A percentile compares a stretch with the other conserved stretches of the same genome.
Conservation (phyloP, 345 rosid species). For the Rhizophora apiculata region DNA sequence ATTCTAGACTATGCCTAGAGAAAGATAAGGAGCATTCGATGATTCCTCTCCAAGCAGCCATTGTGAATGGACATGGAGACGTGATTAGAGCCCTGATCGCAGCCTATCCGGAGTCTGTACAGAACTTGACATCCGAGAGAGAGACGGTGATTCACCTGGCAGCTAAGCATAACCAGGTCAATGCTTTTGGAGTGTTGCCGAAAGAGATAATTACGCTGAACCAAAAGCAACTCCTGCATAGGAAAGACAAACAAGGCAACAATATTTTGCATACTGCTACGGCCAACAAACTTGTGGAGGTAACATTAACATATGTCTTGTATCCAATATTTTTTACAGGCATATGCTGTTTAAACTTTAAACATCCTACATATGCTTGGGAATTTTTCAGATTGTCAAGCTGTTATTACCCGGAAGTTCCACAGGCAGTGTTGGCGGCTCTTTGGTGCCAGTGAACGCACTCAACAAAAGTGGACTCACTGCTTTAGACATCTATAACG, state of each 20-base stretch:
- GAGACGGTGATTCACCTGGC: conserved; percentile 12
- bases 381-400: background rate
- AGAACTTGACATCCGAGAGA: background rate
- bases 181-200: conserved; percentile 3
- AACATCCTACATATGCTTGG: background rate
- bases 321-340: too few species aligned
- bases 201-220: background rate
- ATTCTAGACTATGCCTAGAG: background rate
- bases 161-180: background rate
- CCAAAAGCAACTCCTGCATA: background rate
- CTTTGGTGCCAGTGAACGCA: background rate
- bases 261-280: conserved; percentile 13
- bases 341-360: background rate
- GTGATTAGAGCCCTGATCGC: background rate
- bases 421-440: background rate
- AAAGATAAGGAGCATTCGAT: background rate
- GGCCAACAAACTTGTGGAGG: conserved; percentile 3
- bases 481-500: conserved; percentile 10
- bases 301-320: background rate
- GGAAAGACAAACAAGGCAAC: conserved; percentile 7
- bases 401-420: background rate
- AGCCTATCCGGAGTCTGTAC: background rate
- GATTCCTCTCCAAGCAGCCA: conserved; percentile 14
- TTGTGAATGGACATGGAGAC: background rate
- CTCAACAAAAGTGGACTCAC: background rate